Base-by-base conservation (phyloP, 495 filamentous ascomycete species). In the Rostrohypoxylon terebratum region DNA sequence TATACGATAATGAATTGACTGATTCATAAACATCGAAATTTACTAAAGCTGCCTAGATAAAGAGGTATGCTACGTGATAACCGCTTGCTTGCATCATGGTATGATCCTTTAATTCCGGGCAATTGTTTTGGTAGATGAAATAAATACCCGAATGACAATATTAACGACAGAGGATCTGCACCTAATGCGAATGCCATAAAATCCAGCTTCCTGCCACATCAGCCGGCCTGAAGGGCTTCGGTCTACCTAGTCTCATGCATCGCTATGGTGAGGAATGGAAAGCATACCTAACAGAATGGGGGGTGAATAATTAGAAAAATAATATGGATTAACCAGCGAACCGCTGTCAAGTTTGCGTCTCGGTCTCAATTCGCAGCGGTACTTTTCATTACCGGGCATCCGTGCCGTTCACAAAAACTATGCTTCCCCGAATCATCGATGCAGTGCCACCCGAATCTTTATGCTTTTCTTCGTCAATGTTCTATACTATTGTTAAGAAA, bases 361-460 rank as follows among this genome's bases (percentile, higher is more conserved):
- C 65, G 48, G 59, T 62, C 47, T 48, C 8, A 62, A 65, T 48
- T 60, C 61, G 50, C 34, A 50, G 40, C 42, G 45, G 34, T 40
- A 58, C 58, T 72, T 63, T 68, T 64, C 59, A 72, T 72, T 72
- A 72, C 69, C 63, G 48, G 53, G 69, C 69, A 20, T 59, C 45
- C 4, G 23, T 57, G 69, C 69, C 64, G 45, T 63, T 68, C 51
- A 59, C 38, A 68, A 65, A 54, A 66, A 59, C 42, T 54, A 60
- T 48, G 50, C 53, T 71, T 65, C 63, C 68, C 68, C 42, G 53
- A 68, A 68, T 48, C 63, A 59, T 68, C 60, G 60, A 57, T 45
- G 16, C 50, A 66, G 64, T 63, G 48, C 51, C 36, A 50, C 68
- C 64, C 23, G 31, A 54, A 50, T 62, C 40, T 70, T 42, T 66